A percentile compares a stretch with the other conserved stretches of the same genome.
Conservation (phyloP, 306 rosid species). For the Nissolia schottii region DNA sequence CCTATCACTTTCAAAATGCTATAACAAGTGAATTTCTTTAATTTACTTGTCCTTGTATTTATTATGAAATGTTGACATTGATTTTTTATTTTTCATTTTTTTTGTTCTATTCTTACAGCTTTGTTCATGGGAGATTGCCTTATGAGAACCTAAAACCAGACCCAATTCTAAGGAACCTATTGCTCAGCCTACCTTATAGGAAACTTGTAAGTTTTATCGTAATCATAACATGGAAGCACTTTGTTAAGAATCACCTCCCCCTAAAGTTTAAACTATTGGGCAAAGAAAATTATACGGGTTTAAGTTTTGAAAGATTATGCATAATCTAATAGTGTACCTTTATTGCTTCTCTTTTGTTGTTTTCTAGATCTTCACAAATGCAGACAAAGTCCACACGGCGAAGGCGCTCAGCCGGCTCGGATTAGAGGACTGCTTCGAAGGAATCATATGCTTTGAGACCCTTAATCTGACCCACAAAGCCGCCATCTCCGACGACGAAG, state of each 20-base stretch:
- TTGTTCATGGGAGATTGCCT: constrained; percentile 96
- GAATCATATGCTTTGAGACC: constrained; percentile 94
- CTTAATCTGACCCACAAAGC: constrained; percentile 68
- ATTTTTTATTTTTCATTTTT: not conserved
- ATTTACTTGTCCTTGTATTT: not conserved
- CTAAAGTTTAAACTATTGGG: too few relatives aligned
- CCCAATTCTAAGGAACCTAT: constrained; percentile 65
- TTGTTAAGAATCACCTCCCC: not conserved
- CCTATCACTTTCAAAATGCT: constrained; percentile 3
- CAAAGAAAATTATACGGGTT: too few relatives aligned
- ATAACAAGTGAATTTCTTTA: not conserved
- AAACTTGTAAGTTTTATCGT: constrained; percentile 66
- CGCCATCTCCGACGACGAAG: constrained; percentile 71
- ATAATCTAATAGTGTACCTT: constrained; percentile 15
- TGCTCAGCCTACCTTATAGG: constrained; percentile 70
- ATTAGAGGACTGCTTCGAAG: constrained; percentile 86
- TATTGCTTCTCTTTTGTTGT: not conserved
- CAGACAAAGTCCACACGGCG: constrained; percentile 74
- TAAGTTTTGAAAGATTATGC: not conserved
- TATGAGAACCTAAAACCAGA: constrained; percentile 86
- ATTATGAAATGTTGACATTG: constrained; percentile 11
- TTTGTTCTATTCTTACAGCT: constrained; percentile 34
- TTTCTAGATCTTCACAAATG: constrained; percentile 86
- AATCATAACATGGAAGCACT: not conserved
- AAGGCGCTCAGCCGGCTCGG: constrained; percentile 80